Conservation (phyloP, 805 yeast genomes). For the Pichia manshurica region DNA sequence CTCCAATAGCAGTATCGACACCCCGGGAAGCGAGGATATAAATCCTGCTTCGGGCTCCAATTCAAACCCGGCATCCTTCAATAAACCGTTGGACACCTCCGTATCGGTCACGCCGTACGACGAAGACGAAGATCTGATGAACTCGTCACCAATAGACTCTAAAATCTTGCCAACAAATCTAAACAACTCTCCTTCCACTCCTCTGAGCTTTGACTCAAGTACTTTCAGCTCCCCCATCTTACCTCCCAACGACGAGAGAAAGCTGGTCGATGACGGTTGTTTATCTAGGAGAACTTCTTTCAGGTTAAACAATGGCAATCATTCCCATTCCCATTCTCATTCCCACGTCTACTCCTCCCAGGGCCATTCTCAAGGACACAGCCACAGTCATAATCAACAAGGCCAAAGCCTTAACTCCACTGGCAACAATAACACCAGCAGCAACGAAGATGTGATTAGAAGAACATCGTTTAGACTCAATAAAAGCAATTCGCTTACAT, state of each 20-base stretch:
- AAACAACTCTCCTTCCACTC: slow-evolving; percentile 19
- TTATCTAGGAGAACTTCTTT: slow-evolving; percentile 18
- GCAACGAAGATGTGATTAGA: slow-evolving; percentile 13
- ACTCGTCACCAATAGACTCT: slow-evolving; percentile 3
- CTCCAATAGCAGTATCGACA: neutral
- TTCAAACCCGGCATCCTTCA: neutral
- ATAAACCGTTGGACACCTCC: slow-evolving; percentile 6
- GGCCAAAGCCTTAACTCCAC: too few relatives aligned
- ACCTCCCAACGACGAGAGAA: slow-evolving; percentile 15
- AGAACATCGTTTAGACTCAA: slow-evolving; percentile 19
- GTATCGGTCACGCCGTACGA: slow-evolving; percentile 1
- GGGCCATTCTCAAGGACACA: too few relatives aligned
- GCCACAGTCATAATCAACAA: too few relatives aligned
- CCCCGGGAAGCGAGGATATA: too few relatives aligned
- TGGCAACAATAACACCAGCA: too few relatives aligned
- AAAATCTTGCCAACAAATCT: neutral
- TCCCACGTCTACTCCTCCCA: too few relatives aligned
- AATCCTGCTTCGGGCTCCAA: too few relatives aligned
- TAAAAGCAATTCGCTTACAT: slow-evolving; percentile 1
- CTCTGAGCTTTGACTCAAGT: slow-evolving; percentile 16
- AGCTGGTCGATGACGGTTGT: slow-evolving; percentile 6
- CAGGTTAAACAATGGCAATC: slow-evolving; percentile 6
- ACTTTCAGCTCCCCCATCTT: slow-evolving; percentile 17
- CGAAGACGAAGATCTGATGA: slow-evolving; percentile 9
- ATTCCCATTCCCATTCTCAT: neutral